Conservation (phyloP, 805 yeast genomes). For the Schwanniomyces pseudopolymorphus region DNA sequence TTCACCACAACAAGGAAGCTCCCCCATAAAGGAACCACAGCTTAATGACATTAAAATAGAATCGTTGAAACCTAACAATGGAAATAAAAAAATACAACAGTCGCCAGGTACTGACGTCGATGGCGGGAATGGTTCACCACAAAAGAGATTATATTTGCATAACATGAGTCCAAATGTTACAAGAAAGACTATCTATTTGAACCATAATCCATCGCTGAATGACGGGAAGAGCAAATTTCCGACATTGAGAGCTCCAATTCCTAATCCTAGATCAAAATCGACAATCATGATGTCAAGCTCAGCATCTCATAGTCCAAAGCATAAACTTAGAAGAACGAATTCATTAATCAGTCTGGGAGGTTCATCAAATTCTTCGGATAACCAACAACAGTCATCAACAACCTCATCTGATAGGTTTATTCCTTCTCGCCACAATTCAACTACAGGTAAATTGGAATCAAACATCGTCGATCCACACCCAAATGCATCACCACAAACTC, state of each 20-base stretch:
- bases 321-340: constrained; percentile 32
- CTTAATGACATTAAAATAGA: constrained; percentile 1
- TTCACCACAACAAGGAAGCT: constrained; percentile 5
- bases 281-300: constrained; percentile 15
- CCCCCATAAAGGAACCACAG: constrained; percentile 5
- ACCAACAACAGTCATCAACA: constrained; percentile 19
- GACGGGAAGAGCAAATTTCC: constrained; percentile 7
- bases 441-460: constrained; percentile 37
- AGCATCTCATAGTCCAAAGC: constrained; percentile 22
- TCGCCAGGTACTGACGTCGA: constrained; percentile 3
- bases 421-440: constrained; percentile 42
- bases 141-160: constrained; percentile 28
- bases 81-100: constrained; percentile 3
- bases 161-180: constrained; percentile 38
- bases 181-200: constrained; percentile 23
- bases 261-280: constrained; percentile 26
- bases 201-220: constrained; percentile 8
- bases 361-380: constrained; percentile 26
- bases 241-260: constrained; percentile 18
- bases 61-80: constrained; percentile 4
- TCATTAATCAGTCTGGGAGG: constrained; percentile 28
- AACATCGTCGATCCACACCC: constrained; percentile 38
- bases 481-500: constrained; percentile 52
- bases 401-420: constrained; percentile 40
- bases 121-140: constrained; percentile 14